Percentiles rank a stretch among this genome's conserved stretches.
Evolutionary conservation across 2,329 filamentous ascomycete genomes (phyloP).

Genomic region (Diaporthe ilicicola): DNA sequence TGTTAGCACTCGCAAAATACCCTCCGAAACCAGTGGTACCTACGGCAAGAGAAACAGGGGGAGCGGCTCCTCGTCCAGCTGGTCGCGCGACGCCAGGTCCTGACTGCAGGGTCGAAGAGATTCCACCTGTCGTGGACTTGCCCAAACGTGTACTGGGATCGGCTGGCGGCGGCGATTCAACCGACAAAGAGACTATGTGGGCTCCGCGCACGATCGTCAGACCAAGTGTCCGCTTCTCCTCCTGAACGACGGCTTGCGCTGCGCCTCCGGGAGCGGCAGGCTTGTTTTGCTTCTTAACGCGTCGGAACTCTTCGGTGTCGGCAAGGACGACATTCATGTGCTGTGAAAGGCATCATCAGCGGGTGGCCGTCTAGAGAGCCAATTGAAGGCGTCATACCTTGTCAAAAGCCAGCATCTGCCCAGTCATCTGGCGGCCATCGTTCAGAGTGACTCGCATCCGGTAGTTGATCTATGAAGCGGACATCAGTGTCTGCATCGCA

Average conservation of each 20-base stretch:
- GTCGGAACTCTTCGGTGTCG: conserved; percentile 97
- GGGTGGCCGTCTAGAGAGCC: not conserved
- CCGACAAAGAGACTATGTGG: conserved; percentile 92
- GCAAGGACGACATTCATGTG: conserved; percentile 99
- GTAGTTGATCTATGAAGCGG: conserved; percentile 85
- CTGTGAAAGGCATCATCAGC: conserved; percentile 53
- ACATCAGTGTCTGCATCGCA: conserved; percentile 37
- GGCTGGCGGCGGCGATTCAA: conserved; percentile 93
- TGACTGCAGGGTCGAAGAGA: conserved; percentile 75
- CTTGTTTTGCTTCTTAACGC: conserved; percentile 86
- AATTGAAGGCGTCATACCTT: conserved; percentile 67
- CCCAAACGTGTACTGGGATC: conserved; percentile 92
- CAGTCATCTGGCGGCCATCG: conserved; percentile 95
- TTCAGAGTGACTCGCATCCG: conserved; percentile 97
- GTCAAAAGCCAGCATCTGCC: conserved; percentile 98
- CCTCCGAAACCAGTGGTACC: conserved; percentile 37
- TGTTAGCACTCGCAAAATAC: conserved; percentile 35
- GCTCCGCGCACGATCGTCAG: conserved; percentile 94
- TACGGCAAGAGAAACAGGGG: conserved; percentile 82
- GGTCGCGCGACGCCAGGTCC: conserved; percentile 92
- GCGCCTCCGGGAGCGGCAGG: conserved; percentile 68
- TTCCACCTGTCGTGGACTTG: conserved; percentile 74
- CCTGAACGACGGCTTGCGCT: conserved; percentile 79
- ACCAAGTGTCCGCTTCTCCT: conserved; percentile 97
- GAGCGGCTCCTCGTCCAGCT: conserved; percentile 80